phyloP scores from a whole-genome alignment of 148 eudicot genomes.

The Chenopodium suecicum region DNA sequence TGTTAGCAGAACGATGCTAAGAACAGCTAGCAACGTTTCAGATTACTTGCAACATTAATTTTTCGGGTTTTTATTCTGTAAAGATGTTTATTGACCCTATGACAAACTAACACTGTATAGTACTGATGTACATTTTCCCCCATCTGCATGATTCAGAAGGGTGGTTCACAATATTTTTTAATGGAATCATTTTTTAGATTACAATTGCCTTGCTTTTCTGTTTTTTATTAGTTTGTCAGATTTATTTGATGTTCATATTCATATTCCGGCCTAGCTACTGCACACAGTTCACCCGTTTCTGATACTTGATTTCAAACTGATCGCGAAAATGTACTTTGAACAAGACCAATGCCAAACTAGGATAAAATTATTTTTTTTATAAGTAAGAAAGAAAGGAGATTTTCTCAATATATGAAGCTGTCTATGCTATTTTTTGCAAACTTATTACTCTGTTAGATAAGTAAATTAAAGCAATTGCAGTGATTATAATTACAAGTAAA shows the following conservation, averaged over 20 bases:
- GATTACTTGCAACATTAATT: neutral
- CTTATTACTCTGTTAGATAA: neutral
- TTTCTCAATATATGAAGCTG: neutral
- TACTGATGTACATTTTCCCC: neutral
- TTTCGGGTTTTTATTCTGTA: neutral
- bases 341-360: neutral
- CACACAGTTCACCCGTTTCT: neutral
- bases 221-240: neutral
- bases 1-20: neutral
- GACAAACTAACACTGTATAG: neutral
- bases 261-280: neutral
- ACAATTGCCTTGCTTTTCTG: neutral
- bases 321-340: no score
- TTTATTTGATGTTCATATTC: neutral
- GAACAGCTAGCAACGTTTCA: neutral
- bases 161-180: neutral
- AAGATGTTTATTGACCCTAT: neutral
- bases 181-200: neutral
- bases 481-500: neutral
- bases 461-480: neutral
- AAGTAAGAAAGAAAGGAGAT: neutral
- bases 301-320: no score
- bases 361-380: neutral
- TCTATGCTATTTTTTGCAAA: neutral
- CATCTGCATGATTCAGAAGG: neutral